phyloP scores from a whole-genome alignment of 192 early-diverging fungal genomes.

The Jimgerdemannia flammicorona region DNA sequence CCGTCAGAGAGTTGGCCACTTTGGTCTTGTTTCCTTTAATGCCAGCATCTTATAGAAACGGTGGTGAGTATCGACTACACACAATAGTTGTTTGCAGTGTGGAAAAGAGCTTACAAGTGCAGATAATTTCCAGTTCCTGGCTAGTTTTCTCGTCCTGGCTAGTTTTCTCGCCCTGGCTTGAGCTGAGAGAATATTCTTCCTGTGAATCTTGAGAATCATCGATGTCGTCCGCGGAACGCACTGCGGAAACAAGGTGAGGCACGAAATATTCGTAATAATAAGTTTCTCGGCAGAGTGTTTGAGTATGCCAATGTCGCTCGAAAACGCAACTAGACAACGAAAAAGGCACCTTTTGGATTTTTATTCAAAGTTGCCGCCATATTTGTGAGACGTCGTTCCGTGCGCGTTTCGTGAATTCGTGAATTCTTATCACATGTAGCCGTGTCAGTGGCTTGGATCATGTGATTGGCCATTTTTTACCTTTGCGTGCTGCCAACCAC shows the following conservation, averaged over 20 bases:
- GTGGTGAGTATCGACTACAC: not conserved
- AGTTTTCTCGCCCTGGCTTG: not conserved
- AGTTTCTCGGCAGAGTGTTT: no score
- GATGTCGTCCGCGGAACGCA: not conserved
- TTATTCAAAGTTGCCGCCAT: not conserved
- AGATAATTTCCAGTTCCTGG: not conserved
- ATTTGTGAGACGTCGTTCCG: not conserved
- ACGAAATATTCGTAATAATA: no score
- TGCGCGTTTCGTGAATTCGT: no score
- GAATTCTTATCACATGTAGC: no score
- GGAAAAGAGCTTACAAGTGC: not conserved
- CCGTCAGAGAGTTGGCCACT: slow-evolving; percentile 6
- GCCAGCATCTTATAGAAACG: slow-evolving; percentile 16
- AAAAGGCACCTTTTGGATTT: not conserved
- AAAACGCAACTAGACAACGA: not conserved
- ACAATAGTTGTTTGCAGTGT: no score
- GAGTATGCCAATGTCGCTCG: no score
- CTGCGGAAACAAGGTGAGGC: not conserved
- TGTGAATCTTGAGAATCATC: not conserved
- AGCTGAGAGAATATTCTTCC: no score
- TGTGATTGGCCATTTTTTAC: not conserved
- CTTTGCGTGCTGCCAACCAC: not conserved
- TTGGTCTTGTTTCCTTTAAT: slow-evolving; percentile 24
- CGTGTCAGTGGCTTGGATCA: not conserved
- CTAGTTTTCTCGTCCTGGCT: not conserved